Percentiles rank a stretch among this genome's conserved stretches.
Evolutionary conservation across 73 alveolate genomes (phyloP).

Genomic region (Paramecium sexaurelia): DNA sequence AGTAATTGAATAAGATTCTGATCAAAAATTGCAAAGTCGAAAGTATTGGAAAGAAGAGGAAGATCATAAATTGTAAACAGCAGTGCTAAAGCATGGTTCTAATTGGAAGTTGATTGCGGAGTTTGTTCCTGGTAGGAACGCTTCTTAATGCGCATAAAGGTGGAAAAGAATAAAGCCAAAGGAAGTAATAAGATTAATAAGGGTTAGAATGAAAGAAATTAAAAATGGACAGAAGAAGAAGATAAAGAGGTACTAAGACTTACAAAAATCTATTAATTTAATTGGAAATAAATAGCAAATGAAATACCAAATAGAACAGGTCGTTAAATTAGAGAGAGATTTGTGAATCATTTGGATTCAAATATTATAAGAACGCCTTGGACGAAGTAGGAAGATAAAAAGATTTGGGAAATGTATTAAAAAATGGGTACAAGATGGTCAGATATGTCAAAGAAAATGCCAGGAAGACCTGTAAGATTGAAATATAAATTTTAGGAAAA

Average conservation of each 20-base stretch:
- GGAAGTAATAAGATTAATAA: slow-evolving; percentile 13
- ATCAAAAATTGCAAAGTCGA: neutral
- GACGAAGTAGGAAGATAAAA: slow-evolving; percentile 85
- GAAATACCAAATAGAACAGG: slow-evolving; percentile 77
- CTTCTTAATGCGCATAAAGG: slow-evolving; percentile 66
- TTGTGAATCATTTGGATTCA: slow-evolving; percentile 97
- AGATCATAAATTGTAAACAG: slow-evolving; percentile 6
- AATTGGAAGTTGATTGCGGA: slow-evolving; percentile 65
- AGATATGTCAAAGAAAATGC: slow-evolving; percentile 47
- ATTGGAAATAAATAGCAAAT: slow-evolving; percentile 62
- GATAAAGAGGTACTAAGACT: slow-evolving; percentile 53
- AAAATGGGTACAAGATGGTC: slow-evolving; percentile 67
- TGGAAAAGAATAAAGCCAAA: slow-evolving; percentile 62
- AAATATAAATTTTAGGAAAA: slow-evolving; percentile 19
- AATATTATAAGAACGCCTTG: slow-evolving; percentile 86
- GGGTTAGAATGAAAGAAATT: slow-evolving; percentile 48
- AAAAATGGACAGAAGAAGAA: slow-evolving; percentile 64
- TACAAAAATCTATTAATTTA: slow-evolving; percentile 24
- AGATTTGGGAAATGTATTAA: slow-evolving; percentile 61
- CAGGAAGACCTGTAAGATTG: slow-evolving; percentile 62
- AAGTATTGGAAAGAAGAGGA: slow-evolving; percentile 53
- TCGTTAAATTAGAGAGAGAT: slow-evolving; percentile 96
- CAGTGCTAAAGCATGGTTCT: neutral
- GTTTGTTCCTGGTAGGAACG: slow-evolving; percentile 58
- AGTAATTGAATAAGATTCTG: neutral